These are phyloP conservation scores for Setomelanomma holmii DNA, from an alignment of 2,329 filamentous ascomycete species.

Conservation along the genomic window DNA sequence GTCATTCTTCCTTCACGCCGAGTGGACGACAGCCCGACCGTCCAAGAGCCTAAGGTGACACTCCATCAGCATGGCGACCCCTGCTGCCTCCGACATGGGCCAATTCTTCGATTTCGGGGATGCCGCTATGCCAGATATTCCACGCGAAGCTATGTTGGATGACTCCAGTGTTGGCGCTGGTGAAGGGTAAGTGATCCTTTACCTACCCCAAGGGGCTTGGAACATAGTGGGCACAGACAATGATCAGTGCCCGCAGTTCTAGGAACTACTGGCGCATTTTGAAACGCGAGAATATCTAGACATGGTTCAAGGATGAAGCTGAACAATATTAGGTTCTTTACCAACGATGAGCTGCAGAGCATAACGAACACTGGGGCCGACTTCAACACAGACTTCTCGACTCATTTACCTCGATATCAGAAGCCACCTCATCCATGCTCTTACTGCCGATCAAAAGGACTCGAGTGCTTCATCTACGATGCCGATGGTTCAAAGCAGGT, in stretches of 20 bases:
- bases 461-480: constrained; percentile 56
- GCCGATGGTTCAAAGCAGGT: constrained; percentile 47
- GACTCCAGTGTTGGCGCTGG: constrained; percentile 3
- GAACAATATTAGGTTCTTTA: constrained; percentile 9
- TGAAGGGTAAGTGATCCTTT: constrained; percentile 21
- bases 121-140: constrained; percentile 39
- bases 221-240: not conserved
- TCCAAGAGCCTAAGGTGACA: constrained; percentile 6
- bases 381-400: constrained; percentile 53
- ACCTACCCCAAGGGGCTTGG: not conserved
- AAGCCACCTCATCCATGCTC: constrained; percentile 56
- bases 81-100: constrained; percentile 41
- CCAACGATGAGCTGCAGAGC: constrained; percentile 5
- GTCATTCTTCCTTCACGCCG: constrained; percentile 5
- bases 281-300: too few relatives aligned
- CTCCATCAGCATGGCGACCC: constrained; percentile 32
- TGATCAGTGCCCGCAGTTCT: too few relatives aligned
- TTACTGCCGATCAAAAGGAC: constrained; percentile 55
- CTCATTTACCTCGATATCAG: constrained; percentile 56
- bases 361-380: constrained; percentile 21
- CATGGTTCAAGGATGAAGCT: constrained; percentile 1
- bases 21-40: constrained; percentile 1
- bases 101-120: constrained; percentile 51
- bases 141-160: constrained; percentile 15
- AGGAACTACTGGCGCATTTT: too few relatives aligned